Conservation (phyloP, 1,284 basidiomycete genomes). For the Tetrapyrgos nigripes region DNA sequence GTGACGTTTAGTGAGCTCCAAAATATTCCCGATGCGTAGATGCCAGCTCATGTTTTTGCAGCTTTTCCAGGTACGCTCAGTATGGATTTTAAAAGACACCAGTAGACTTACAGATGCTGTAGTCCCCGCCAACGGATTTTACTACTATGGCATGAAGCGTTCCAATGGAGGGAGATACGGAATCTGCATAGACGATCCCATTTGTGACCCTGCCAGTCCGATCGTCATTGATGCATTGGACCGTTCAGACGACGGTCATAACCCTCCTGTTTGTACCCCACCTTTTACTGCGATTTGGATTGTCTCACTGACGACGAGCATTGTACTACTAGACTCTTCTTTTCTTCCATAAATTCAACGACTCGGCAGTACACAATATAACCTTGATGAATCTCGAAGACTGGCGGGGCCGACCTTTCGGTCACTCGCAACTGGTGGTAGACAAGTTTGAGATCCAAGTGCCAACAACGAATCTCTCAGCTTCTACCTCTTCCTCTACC, state of each 20-base stretch:
- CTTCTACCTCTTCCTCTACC: no score
- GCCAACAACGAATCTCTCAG: no score
- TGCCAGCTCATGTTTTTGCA: slow-evolving; percentile 1
- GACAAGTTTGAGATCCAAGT: background rate
- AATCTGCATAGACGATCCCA: slow-evolving; percentile 31
- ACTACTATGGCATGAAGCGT: slow-evolving; percentile 35
- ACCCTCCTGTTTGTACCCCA: slow-evolving; percentile 30
- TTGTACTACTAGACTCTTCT: slow-evolving; percentile 17
- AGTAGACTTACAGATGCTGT: background rate
- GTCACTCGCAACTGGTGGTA: background rate
- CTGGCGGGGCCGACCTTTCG: slow-evolving; percentile 1
- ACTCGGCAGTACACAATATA: background rate
- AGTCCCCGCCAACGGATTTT: slow-evolving; percentile 35
- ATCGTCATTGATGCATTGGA: slow-evolving; percentile 32
- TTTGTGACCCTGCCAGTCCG: slow-evolving; percentile 24
- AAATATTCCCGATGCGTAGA: background rate
- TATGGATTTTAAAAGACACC: background rate
- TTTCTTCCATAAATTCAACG: background rate
- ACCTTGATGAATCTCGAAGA: background rate
- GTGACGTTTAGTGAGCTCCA: slow-evolving; percentile 34
- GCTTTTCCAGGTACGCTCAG: slow-evolving; percentile 2
- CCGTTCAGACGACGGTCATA: slow-evolving; percentile 31
- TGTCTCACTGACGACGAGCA: no score
- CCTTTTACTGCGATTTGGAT: no score
- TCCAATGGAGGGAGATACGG: slow-evolving; percentile 22